Base-by-base conservation (phyloP, 371 early-diverging fungal species). In the Lichtheimia hyalospora region DNA sequence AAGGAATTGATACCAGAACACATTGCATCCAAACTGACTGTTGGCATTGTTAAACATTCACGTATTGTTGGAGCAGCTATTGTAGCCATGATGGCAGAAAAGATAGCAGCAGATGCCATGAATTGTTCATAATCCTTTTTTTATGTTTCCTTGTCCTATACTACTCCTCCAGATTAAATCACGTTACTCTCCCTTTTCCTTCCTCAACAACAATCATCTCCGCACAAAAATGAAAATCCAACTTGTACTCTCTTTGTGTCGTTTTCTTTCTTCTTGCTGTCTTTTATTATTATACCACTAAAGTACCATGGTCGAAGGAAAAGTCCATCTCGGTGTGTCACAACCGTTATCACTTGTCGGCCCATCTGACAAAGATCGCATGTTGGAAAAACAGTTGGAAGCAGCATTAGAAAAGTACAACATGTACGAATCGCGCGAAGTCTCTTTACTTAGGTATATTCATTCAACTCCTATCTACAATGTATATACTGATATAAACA, bases 51-150 rank as follows among this genome's bases (percentile, higher is more conserved):
- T 14, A 83, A 85, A 58, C 91, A 92, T 64, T 91, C 91, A 3
- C 85, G 88, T 23, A 89, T 92, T 21, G 89, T 90, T 12, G 94
- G 94, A 41, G 93, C 93, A 27, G 93, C 90, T 42, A 82, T 93
- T 57, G 89, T 92, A 49, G 93, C 93, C 13, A 90, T 89, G 81
- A 82, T 91, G 73, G 90, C 84, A 5, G 77, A 80, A 41, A 80
- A 80, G 50, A 77, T 74, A 34, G 62, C 70, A 18, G n/a, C 21
- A 8, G 46, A 46, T 18, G 46, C 46, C 46, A 34, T 34, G 6
- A 34, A 6, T 34, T 8, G 34, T 10, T 34, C 34, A 34, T 34
- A 34, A 10, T 34, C 34, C 34, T n/a, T n/a, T n/a, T n/a, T n/a
- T n/a, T n/a, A n/a, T n/a, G n/a, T n/a, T n/a, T n/a, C n/a, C n/a